A percentile compares a stretch with the other conserved stretches of the same genome.
Evolutionary conservation across 108 stramenopile genomes (phyloP).

Genomic region (Schizochytrium sp.): DNA sequence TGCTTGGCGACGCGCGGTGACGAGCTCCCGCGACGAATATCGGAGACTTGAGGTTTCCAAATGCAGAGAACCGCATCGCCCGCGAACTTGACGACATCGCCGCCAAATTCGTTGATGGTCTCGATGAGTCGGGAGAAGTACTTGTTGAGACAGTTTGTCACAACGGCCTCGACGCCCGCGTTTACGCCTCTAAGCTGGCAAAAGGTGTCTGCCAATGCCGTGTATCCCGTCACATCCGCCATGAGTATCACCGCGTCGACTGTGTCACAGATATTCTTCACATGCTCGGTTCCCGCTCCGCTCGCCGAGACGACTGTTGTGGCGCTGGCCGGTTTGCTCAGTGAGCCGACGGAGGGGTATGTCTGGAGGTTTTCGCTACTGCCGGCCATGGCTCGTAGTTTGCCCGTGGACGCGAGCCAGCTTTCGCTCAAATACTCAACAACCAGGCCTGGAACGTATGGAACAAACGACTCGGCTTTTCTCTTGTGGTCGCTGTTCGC

Average conservation of each 20-base stretch:
- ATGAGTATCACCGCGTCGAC: conserved; percentile 6
- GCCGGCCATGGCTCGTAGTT: neutral
- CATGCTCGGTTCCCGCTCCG: neutral
- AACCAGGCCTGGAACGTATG: neutral
- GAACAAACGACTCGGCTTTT: neutral
- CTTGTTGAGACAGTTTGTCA: conserved; percentile 43
- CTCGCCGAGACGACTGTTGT: neutral
- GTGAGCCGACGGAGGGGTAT: too few relatives aligned
- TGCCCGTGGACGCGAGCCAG: neutral
- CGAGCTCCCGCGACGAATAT: neutral
- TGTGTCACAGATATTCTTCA: neutral
- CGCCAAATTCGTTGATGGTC: conserved; percentile 47
- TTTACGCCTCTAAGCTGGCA: neutral
- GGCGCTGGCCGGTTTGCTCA: neutral
- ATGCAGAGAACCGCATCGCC: conserved; percentile 58
- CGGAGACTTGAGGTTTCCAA: conserved; percentile 15
- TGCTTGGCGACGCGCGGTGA: neutral
- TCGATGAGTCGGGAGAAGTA: conserved; percentile 45
- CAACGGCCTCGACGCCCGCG: conserved; percentile 31
- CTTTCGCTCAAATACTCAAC: neutral
- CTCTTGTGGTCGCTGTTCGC: neutral
- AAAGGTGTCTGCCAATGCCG: conserved; percentile 9
- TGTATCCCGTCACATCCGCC: conserved; percentile 14
- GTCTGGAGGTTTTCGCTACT: neutral
- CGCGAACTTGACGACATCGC: conserved; percentile 61